A percentile compares a stretch with the other conserved stretches of the same genome.
Conservation (phyloP, 768 basidiomycete species). For the Lentinula edodes region DNA sequence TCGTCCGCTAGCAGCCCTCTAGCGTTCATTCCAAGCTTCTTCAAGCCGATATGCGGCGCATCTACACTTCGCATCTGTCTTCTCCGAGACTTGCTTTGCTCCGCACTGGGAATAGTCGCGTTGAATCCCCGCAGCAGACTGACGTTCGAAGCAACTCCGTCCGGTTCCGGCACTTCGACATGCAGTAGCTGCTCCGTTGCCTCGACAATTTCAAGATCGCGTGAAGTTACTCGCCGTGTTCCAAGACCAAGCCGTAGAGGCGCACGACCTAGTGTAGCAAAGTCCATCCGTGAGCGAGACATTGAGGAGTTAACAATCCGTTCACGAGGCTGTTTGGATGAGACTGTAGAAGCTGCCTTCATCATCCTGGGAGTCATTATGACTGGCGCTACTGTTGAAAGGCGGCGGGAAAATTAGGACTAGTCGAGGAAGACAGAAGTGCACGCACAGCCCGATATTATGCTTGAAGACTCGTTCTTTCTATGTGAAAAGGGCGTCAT, state of each 20-base stretch:
- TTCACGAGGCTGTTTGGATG: conserved; percentile 37
- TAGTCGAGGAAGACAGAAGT: neutral
- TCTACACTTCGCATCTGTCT: conserved; percentile 79
- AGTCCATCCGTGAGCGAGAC: conserved; percentile 49
- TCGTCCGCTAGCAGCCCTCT: conserved; percentile 65
- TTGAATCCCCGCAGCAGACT: conserved; percentile 88
- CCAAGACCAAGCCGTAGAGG: conserved; percentile 65
- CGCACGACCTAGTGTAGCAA: conserved; percentile 75
- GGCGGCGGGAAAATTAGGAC: neutral
- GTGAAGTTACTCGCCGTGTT: conserved; percentile 67
- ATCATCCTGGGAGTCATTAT: conserved; percentile 90
- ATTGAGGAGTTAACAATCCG: conserved; percentile 26
- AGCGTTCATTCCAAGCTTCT: conserved; percentile 72
- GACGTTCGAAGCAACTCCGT: conserved; percentile 64
- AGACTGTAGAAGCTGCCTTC: conserved; percentile 60
- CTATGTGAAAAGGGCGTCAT: conserved; percentile 65
- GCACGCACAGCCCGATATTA: conserved; percentile 68
- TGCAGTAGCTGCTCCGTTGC: conserved; percentile 72
- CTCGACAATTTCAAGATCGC: conserved; percentile 80
- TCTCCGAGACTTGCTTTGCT: conserved; percentile 68
- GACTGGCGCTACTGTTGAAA: conserved; percentile 66
- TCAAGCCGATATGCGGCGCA: conserved; percentile 69
- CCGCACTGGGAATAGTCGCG: conserved; percentile 90
- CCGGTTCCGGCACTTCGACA: conserved; percentile 68
- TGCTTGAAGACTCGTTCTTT: conserved; percentile 66